A percentile compares a stretch with the other conserved stretches of the same genome.
Evolutionary conservation across 768 basidiomycete species (phyloP).

Genomic region (Lactifluus pinguis): DNA sequence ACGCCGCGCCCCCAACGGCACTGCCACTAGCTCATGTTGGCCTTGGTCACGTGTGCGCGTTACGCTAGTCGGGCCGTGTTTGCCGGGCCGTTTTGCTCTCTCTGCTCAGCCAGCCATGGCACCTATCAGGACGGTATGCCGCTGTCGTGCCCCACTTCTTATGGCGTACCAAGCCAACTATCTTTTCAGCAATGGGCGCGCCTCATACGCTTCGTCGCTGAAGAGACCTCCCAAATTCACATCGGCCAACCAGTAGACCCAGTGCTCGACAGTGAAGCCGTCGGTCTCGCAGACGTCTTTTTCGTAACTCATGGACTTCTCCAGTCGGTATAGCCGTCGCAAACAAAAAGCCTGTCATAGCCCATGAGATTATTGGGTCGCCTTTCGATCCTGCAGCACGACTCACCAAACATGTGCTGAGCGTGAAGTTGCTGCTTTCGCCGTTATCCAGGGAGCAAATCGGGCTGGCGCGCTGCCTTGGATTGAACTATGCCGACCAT

Average conservation of each 20-base stretch:
- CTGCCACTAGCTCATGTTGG: not conserved
- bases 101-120: constrained; percentile 33
- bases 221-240: constrained; percentile 64
- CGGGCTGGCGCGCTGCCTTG: constrained; percentile 64
- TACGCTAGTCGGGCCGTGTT: not conserved
- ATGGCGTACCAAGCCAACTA: not conserved
- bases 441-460: constrained; percentile 62
- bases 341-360: constrained; percentile 48
- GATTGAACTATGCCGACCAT: constrained; percentile 80
- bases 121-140: constrained; percentile 47
- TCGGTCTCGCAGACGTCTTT: not conserved
- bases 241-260: constrained; percentile 70
- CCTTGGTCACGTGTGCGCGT: constrained; percentile 14
- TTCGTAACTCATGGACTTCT: not conserved
- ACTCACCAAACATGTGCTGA: constrained; percentile 53
- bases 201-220: constrained; percentile 73
- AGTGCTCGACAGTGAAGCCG: constrained; percentile 46
- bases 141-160: not conserved
- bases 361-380: constrained; percentile 63
- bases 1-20: too few relatives aligned
- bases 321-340: constrained; percentile 50
- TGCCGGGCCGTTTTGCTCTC: not conserved
- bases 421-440: constrained; percentile 60
- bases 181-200: constrained; percentile 61
- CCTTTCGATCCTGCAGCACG: constrained; percentile 58